phyloP scores from a whole-genome alignment of 257 asterid species.

The Datura wrightii region DNA sequence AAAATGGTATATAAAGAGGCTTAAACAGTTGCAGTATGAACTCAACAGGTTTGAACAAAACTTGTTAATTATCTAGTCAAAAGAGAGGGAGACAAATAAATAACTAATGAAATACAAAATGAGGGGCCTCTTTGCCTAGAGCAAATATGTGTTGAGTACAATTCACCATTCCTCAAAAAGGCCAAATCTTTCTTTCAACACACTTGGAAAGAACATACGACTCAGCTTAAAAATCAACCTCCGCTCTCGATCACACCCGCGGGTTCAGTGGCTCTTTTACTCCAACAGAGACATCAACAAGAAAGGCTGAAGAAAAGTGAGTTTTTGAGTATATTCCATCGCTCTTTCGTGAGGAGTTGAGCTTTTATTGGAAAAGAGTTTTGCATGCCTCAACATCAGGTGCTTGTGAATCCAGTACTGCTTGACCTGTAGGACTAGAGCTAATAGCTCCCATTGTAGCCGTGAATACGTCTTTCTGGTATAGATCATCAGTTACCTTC shows the following conservation, averaged over 20 bases:
- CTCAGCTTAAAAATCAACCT: constrained; percentile 44
- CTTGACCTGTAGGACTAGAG: constrained; percentile 56
- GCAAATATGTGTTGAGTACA: constrained; percentile 42
- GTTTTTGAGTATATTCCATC: constrained; percentile 36
- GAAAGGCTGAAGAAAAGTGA: constrained; percentile 28
- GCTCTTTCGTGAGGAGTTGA: constrained; percentile 27
- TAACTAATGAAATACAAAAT: constrained; percentile 67
- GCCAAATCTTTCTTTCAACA: constrained; percentile 47
- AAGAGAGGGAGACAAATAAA: constrained; percentile 35
- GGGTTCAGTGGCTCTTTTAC: constrained; percentile 25
- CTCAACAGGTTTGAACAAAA: constrained; percentile 55
- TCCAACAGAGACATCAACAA: constrained; percentile 12
- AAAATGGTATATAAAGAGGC: constrained; percentile 41
- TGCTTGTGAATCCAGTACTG: constrained; percentile 67
- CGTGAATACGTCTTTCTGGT: constrained; percentile 61
- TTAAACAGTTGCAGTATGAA: constrained; percentile 46
- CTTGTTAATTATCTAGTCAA: constrained; percentile 47
- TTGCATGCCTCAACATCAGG: constrained; percentile 68
- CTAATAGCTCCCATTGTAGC: constrained; percentile 47
- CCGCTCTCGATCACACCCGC: constrained; percentile 38
- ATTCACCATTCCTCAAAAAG: constrained; percentile 45
- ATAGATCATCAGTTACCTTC: constrained; percentile 62
- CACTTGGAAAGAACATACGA: constrained; percentile 51
- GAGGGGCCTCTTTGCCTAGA: constrained; percentile 41
- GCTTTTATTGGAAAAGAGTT: constrained; percentile 52